Evolutionary conservation across 176 grass and related monocot species (phyloP).

Genomic region (Aegilops umbellulata): DNA sequence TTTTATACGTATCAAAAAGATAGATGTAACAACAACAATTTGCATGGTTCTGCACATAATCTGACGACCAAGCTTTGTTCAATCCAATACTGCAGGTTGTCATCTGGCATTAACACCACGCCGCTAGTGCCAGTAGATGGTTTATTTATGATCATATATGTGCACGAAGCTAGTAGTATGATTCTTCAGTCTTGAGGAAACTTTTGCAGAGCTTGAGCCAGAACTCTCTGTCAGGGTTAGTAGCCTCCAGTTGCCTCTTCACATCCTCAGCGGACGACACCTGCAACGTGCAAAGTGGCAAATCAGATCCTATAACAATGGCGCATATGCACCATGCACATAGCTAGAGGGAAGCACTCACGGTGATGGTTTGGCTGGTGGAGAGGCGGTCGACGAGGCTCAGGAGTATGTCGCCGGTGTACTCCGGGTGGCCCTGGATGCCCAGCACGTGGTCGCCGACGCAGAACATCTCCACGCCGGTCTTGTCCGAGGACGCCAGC

Average conservation of each 20-base stretch:
- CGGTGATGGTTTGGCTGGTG: conserved; percentile 43
- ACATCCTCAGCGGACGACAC: conserved; percentile 45
- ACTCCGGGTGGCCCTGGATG: conserved; percentile 91
- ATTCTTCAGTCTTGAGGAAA: conserved; percentile 60
- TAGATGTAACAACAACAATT: neutral
- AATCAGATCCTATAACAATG: neutral
- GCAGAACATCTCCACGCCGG: conserved; percentile 77
- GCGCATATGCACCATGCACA: no score
- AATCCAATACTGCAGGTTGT: neutral
- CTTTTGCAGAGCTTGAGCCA: conserved; percentile 74
- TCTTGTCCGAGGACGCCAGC: conserved; percentile 69
- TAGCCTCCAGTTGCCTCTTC: conserved; percentile 50
- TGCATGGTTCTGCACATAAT: neutral
- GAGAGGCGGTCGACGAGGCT: conserved; percentile 76
- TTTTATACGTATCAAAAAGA: no score
- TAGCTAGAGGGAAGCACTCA: conserved; percentile 27
- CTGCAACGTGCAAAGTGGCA: conserved; percentile 9
- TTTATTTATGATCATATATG: neutral
- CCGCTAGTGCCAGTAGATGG: neutral
- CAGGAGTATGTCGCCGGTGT: conserved; percentile 71
- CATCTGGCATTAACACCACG: neutral
- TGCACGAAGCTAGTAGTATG: neutral
- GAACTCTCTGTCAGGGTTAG: conserved; percentile 62
- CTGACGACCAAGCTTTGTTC: neutral
- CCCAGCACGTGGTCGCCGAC: conserved; percentile 60